phyloP scores from a whole-genome alignment of 805 yeast species.

The Teunomyces stri region DNA sequence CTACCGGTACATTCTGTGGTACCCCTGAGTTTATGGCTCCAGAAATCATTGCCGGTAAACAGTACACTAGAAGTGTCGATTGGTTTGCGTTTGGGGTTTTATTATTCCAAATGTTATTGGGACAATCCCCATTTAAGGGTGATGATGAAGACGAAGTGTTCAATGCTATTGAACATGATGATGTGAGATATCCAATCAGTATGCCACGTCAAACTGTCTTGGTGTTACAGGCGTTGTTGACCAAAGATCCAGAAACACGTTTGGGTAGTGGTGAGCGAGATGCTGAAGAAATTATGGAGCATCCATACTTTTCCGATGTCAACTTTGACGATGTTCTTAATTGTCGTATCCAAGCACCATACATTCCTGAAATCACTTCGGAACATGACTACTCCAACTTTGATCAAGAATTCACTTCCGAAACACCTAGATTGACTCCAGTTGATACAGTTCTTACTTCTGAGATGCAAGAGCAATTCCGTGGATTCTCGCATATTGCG shows the following conservation, averaged over 20 bases:
- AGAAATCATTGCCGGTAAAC: constrained; percentile 89
- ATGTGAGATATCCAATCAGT: constrained; percentile 92
- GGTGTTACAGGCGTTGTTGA: constrained; percentile 82
- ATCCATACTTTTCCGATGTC: constrained; percentile 87
- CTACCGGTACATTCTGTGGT: constrained; percentile 95
- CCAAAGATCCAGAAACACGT: constrained; percentile 83
- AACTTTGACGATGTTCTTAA: constrained; percentile 82
- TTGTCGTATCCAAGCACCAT: constrained; percentile 80
- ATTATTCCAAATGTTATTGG: constrained; percentile 91
- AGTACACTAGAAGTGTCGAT: constrained; percentile 91
- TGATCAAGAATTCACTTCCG: constrained; percentile 92
- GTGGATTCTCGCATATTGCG: constrained; percentile 90
- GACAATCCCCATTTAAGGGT: constrained; percentile 96
- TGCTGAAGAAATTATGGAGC: constrained; percentile 92
- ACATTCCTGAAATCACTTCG: constrained; percentile 78
- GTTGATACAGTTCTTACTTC: constrained; percentile 84
- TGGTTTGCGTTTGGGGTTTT: constrained; percentile 99
- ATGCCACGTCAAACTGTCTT: constrained; percentile 98
- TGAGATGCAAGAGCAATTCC: constrained; percentile 91
- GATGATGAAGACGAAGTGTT: constrained; percentile 96
- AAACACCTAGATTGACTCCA: constrained; percentile 92
- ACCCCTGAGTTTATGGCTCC: constrained; percentile 99
- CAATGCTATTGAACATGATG: constrained; percentile 94
- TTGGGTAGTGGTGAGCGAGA: constrained; percentile 86
- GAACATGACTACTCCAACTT: constrained; percentile 92